These are phyloP conservation scores for Trametes coccinea DNA, from an alignment of 768 basidiomycete genomes.

Conservation along the genomic window DNA sequence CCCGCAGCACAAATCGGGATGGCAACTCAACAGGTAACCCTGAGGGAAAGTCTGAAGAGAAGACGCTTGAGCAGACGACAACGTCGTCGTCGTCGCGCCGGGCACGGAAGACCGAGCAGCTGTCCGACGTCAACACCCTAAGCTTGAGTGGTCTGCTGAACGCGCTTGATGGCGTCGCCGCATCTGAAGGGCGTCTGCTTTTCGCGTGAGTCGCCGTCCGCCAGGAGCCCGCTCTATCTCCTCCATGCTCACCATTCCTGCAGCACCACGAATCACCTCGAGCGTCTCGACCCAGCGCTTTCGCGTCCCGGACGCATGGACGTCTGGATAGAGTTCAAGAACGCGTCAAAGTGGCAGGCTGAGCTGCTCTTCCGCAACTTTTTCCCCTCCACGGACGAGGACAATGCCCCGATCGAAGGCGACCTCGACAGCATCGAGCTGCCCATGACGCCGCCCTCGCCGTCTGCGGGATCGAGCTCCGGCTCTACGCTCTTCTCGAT, in stretches of 20 bases:
- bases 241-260: slow-evolving; percentile 3
- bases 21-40: slow-evolving; percentile 49
- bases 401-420: slow-evolving; percentile 38
- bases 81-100: slow-evolving; percentile 42
- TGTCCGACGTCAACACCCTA: slow-evolving; percentile 80
- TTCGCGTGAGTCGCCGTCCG: slow-evolving; percentile 67
- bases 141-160: slow-evolving; percentile 82
- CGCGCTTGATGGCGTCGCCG: slow-evolving; percentile 83
- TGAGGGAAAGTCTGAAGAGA: slow-evolving; percentile 40
- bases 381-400: slow-evolving; percentile 74
- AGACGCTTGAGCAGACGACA: slow-evolving; percentile 34
- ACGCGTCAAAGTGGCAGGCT: slow-evolving; percentile 82
- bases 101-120: slow-evolving; percentile 48
- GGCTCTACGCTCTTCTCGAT: slow-evolving; percentile 52
- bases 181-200: slow-evolving; percentile 82
- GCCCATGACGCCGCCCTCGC: slow-evolving; percentile 39
- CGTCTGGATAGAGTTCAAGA: slow-evolving; percentile 90
- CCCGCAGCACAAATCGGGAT: slow-evolving; percentile 70
- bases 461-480: slow-evolving; percentile 37
- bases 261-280: slow-evolving; percentile 90
- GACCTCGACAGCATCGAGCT: slow-evolving; percentile 51
- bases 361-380: slow-evolving; percentile 88
- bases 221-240: neutral
- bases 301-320: slow-evolving; percentile 93
- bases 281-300: slow-evolving; percentile 85